Percentiles rank a stretch among this genome's conserved stretches.
Conservation (phyloP, 768 basidiomycete species). For the Rhodocollybia butyracea region DNA sequence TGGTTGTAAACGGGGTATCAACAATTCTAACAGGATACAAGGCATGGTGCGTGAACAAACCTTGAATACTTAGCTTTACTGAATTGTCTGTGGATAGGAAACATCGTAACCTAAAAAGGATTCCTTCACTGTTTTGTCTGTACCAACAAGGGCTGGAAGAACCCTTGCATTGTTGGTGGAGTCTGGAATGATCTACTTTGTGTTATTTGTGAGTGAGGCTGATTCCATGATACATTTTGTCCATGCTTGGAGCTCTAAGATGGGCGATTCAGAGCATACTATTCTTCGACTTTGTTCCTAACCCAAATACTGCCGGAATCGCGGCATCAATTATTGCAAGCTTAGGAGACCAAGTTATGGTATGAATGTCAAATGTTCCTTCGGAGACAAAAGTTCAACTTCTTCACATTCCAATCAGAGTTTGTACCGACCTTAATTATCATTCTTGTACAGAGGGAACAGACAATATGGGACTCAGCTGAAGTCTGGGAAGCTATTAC, state of each 20-base stretch:
- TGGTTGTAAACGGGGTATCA: neutral
- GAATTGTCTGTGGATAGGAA: neutral
- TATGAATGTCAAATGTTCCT: neutral
- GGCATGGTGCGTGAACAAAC: neutral
- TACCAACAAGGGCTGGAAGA: neutral
- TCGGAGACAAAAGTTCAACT: neutral
- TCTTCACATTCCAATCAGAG: neutral
- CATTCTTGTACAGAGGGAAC: neutral
- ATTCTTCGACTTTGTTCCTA: neutral
- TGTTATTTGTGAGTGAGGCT: neutral
- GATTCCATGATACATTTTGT: neutral
- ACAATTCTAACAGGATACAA: neutral
- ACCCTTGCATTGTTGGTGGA: neutral
- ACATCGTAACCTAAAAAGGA: neutral
- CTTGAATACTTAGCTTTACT: neutral
- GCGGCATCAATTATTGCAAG: too few relatives aligned
- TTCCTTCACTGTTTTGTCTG: neutral
- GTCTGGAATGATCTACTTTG: neutral
- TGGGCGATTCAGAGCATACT: too few relatives aligned
- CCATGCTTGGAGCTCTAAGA: too few relatives aligned
- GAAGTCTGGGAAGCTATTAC: neutral
- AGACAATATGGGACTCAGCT: neutral
- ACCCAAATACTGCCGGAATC: neutral
- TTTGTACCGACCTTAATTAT: neutral
- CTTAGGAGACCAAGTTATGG: neutral